Conservation (phyloP, 306 rosid species). For the Prinsepia uniflora region DNA sequence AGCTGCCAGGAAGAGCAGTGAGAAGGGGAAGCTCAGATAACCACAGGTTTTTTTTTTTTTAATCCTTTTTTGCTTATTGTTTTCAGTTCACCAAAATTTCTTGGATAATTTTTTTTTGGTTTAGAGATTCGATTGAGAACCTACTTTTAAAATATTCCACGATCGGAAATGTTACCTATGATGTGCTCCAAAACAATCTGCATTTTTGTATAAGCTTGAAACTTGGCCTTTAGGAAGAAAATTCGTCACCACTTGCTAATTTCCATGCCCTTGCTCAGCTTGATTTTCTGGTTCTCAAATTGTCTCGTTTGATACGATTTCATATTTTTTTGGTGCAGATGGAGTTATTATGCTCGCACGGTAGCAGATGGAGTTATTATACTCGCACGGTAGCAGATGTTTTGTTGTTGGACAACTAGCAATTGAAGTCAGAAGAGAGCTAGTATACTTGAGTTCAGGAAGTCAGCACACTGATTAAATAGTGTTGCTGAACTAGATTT, state of each 20-base stretch:
- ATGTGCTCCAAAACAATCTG: constrained; percentile 1
- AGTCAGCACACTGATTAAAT: background rate
- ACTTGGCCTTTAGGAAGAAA: background rate
- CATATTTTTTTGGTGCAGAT: constrained; percentile 22
- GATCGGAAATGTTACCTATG: background rate
- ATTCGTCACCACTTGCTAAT: background rate
- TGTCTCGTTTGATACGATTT: background rate
- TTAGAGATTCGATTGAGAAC: background rate
- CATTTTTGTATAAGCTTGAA: background rate
- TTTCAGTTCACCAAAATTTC: background rate
- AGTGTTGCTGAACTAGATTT: too few species aligned
- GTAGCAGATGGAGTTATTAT: constrained; percentile 17
- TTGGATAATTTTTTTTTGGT: background rate
- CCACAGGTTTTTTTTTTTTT: constrained; percentile 24
- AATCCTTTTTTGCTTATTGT: background rate
- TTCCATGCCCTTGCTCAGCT: background rate
- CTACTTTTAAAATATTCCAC: background rate
- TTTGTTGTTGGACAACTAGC: background rate
- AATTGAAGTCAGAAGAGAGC: constrained; percentile 7
- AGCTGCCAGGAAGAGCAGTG: constrained; percentile 69
- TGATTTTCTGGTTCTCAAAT: background rate
- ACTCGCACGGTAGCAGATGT: constrained; percentile 6
- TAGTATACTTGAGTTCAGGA: constrained; percentile 4
- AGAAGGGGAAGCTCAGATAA: constrained; percentile 70
- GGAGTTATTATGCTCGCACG: too few species aligned